Conservation (phyloP, 805 yeast genomes). For the Vanderwaltozyma tropicalis region DNA sequence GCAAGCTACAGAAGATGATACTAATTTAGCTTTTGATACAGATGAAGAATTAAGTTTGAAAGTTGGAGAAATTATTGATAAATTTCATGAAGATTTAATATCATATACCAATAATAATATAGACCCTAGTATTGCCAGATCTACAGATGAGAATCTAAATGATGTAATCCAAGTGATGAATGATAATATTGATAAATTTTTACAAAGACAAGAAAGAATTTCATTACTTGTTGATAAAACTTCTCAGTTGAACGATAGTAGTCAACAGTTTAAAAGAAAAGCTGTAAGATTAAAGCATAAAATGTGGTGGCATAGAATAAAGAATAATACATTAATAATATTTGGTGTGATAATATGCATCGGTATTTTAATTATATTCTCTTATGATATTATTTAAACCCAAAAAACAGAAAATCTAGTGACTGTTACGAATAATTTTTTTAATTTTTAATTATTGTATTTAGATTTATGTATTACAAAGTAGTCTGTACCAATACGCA, state of each 20-base stretch:
- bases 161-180: constrained; percentile 29
- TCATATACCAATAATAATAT: constrained; percentile 11
- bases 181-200: constrained; percentile 34
- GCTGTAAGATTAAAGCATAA: constrained; percentile 52
- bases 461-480: too few species aligned
- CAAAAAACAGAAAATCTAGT: too few species aligned
- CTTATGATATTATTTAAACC: not conserved
- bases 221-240: constrained; percentile 69
- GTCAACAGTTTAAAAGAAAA: constrained; percentile 59
- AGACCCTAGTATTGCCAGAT: not conserved
- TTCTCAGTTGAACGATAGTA: constrained; percentile 53
- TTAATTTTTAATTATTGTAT: too few species aligned
- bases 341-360: constrained; percentile 16
- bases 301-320: constrained; percentile 60
- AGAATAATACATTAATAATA: constrained; percentile 16
- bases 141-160: constrained; percentile 23
- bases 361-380: constrained; percentile 5
- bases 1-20: constrained; percentile 3
- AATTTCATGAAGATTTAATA: constrained; percentile 23
- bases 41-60: constrained; percentile 18
- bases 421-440: too few species aligned
- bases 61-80: constrained; percentile 19
- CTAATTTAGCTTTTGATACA: constrained; percentile 10
- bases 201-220: constrained; percentile 72
- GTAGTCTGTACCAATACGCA: too few species aligned